Conservation (phyloP, 2,329 filamentous ascomycete species). For the Bertia moriformis region DNA sequence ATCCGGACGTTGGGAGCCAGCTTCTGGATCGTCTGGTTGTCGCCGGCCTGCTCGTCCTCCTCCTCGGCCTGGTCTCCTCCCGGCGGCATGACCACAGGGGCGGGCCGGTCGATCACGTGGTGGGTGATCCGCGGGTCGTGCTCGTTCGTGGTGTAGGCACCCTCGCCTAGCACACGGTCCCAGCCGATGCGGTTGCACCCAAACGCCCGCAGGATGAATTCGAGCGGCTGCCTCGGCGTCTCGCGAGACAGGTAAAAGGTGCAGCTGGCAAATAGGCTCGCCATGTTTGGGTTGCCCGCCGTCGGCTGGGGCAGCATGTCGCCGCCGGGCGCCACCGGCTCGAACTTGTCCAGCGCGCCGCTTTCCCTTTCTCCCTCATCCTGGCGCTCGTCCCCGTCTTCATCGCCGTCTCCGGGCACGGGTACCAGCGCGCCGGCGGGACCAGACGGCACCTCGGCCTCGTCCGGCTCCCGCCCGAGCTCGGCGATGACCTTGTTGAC, state of each 20-base stretch:
- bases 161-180: constrained; percentile 80
- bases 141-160: constrained; percentile 83
- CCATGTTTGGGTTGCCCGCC: constrained; percentile 48
- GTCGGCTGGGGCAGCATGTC: constrained; percentile 74
- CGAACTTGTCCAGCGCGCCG: constrained; percentile 77
- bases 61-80: constrained; percentile 30
- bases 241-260: constrained; percentile 90
- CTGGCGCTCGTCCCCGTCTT: no score
- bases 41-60: no score
- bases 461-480: constrained; percentile 34
- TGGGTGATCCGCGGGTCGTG: constrained; percentile 81
- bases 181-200: constrained; percentile 93
- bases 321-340: constrained; percentile 67
- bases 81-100: constrained; percentile 43
- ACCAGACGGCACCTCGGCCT: no score
- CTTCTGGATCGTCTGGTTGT: constrained; percentile 47
- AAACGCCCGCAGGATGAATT: constrained; percentile 85
- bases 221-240: constrained; percentile 75
- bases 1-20: constrained; percentile 55
- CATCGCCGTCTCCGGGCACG: background rate
- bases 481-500: constrained; percentile 57
- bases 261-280: constrained; percentile 70
- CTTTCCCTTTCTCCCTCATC: constrained; percentile 28
- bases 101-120: constrained; percentile 84
- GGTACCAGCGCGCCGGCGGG: background rate